Percentiles rank a stretch among this genome's conserved stretches.
Conservation (phyloP, 1,284 basidiomycete genomes). For the Ceratobasidium sp. region DNA sequence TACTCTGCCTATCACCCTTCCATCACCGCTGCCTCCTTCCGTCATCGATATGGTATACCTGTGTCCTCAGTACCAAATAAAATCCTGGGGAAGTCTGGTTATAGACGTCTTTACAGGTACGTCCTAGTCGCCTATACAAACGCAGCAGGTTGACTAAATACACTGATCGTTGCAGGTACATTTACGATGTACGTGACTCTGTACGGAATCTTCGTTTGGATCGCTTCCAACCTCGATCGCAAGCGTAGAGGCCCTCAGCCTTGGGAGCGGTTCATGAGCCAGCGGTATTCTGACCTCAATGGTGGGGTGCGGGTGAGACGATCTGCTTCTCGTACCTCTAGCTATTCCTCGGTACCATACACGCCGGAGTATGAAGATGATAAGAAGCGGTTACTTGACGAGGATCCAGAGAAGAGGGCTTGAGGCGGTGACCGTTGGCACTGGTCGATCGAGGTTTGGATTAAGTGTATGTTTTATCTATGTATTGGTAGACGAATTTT, state of each 20-base stretch:
- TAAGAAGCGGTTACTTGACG: slow-evolving; percentile 1
- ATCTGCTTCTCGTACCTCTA: neutral
- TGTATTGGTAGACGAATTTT: no score
- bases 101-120: slow-evolving; percentile 18
- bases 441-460: no score
- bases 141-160: no score
- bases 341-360: neutral
- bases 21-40: slow-evolving; percentile 2
- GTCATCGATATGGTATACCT: slow-evolving; percentile 25
- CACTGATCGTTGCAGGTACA: neutral
- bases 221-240: slow-evolving; percentile 3
- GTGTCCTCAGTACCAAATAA: slow-evolving; percentile 25
- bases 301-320: neutral
- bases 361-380: slow-evolving; percentile 6
- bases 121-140: neutral
- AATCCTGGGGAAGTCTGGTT: slow-evolving; percentile 1
- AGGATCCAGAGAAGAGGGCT: slow-evolving; percentile 2
- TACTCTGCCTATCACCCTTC: no score
- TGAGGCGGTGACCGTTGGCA: no score
- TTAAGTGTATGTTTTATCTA: no score
- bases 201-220: slow-evolving; percentile 23
- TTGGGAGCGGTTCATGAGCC: slow-evolving; percentile 3
- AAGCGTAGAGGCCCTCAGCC: slow-evolving; percentile 7
- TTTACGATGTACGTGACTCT: slow-evolving; percentile 26
- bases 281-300: neutral